phyloP scores from a whole-genome alignment of 2,329 filamentous ascomycete species.

The Cytospora piceae region DNA sequence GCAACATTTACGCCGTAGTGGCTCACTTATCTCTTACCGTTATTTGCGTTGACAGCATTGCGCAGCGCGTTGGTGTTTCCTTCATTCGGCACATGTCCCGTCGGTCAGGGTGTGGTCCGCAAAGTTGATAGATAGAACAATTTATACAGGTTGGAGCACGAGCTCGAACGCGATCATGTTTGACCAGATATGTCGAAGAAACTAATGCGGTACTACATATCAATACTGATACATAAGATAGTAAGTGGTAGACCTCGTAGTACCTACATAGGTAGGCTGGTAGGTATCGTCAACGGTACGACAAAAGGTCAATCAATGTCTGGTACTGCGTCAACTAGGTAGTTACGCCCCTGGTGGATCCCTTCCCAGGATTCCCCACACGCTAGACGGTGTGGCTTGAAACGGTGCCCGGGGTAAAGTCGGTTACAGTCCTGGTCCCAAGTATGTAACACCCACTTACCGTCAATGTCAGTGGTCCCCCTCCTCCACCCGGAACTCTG shows the following conservation, averaged over 20 bases:
- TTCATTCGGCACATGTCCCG: not conserved
- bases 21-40: not conserved
- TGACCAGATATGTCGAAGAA: not conserved
- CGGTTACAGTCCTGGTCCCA: not conserved
- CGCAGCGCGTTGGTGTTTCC: conserved; percentile 13
- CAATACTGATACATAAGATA: not conserved
- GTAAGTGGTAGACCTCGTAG: too few species aligned
- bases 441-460: conserved; percentile 10
- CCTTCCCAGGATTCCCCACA: not conserved
- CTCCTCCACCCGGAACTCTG: conserved; percentile 24
- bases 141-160: not conserved
- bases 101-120: not conserved
- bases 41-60: conserved; percentile 10
- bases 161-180: not conserved
- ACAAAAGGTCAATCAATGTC: too few species aligned
- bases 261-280: not conserved
- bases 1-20: not conserved
- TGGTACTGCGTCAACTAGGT: too few species aligned
- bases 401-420: not conserved
- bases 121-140: not conserved
- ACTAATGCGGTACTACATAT: not conserved
- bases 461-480: conserved; percentile 4
- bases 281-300: too few species aligned
- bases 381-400: not conserved
- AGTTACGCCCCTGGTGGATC: too few species aligned